phyloP scores from a whole-genome alignment of 2,329 filamentous ascomycete species.

The Ilyonectria destructans region DNA sequence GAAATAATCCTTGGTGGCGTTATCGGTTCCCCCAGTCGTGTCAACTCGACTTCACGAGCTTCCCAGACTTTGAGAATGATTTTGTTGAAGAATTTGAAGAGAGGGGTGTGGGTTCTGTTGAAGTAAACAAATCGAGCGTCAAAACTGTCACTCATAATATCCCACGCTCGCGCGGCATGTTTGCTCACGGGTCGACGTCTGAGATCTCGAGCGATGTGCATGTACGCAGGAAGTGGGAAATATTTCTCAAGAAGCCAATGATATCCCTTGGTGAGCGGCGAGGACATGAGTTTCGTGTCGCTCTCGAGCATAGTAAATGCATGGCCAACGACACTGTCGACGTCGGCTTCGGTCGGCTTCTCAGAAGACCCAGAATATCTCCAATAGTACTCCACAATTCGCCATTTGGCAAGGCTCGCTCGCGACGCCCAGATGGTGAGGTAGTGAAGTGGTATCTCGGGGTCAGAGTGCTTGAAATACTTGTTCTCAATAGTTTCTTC shows the following conservation, averaged over 20 bases:
- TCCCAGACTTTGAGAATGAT: slow-evolving; percentile 22
- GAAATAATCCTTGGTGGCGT: slow-evolving; percentile 7
- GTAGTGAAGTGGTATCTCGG: slow-evolving; percentile 58
- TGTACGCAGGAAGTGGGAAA: slow-evolving; percentile 60
- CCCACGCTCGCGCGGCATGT: slow-evolving; percentile 52
- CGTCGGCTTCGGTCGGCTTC: slow-evolving; percentile 48
- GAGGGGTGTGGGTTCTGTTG: not conserved
- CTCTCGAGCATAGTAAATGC: slow-evolving; percentile 56
- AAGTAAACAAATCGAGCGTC: slow-evolving; percentile 36
- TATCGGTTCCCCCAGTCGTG: not conserved
- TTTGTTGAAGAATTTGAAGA: slow-evolving; percentile 10
- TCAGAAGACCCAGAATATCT: slow-evolving; percentile 40
- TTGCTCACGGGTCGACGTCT: slow-evolving; percentile 41
- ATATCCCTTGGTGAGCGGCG: slow-evolving; percentile 53
- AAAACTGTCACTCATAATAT: slow-evolving; percentile 52
- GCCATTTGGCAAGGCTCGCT: slow-evolving; percentile 63
- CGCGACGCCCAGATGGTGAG: slow-evolving; percentile 59
- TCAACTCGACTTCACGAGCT: slow-evolving; percentile 1
- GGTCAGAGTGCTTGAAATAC: slow-evolving; percentile 62
- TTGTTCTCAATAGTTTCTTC: slow-evolving; percentile 61
- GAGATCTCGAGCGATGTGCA: slow-evolving; percentile 57
- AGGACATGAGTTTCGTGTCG: slow-evolving; percentile 54
- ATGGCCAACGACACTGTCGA: slow-evolving; percentile 50
- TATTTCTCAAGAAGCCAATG: slow-evolving; percentile 57
- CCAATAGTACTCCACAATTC: slow-evolving; percentile 66